Evolutionary conservation across 768 basidiomycete genomes (phyloP).

Genomic region (Termitomyces sp.): DNA sequence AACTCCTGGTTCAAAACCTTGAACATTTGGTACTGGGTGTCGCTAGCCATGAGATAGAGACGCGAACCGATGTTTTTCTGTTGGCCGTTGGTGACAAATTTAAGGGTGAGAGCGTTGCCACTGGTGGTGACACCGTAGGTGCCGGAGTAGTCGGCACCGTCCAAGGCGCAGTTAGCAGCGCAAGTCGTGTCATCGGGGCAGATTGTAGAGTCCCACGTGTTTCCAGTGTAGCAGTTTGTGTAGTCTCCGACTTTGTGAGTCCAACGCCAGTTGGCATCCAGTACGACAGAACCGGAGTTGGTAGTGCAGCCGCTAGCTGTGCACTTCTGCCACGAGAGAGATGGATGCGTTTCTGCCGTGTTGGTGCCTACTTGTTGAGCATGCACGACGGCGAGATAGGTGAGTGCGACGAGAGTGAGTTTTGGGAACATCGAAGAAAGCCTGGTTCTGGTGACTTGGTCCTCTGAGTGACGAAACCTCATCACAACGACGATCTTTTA

Average conservation of each 20-base stretch:
- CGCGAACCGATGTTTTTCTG: constrained; percentile 38
- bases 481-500: not conserved
- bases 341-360: constrained; percentile 25
- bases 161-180: constrained; percentile 31
- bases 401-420: constrained; percentile 34
- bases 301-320: constrained; percentile 38
- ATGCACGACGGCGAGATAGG: constrained; percentile 37
- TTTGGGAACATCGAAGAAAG: constrained; percentile 31
- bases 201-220: constrained; percentile 48
- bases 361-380: constrained; percentile 53
- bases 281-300: constrained; percentile 34
- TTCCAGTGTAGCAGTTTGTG: constrained; percentile 53
- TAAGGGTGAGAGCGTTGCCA: constrained; percentile 45
- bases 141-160: constrained; percentile 44
- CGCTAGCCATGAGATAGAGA: constrained; percentile 47
- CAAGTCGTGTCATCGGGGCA: constrained; percentile 34
- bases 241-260: constrained; percentile 32
- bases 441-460: not conserved
- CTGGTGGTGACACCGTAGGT: constrained; percentile 49
- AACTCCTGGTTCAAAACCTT: constrained; percentile 10
- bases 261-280: constrained; percentile 61
- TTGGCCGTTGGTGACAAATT: constrained; percentile 40
- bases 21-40: constrained; percentile 33
- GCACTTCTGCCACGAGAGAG: constrained; percentile 41
- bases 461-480: not conserved